These are phyloP conservation scores for Leptographium galeiforme DNA, from an alignment of 2,329 filamentous ascomycete genomes.

Conservation along the genomic window DNA sequence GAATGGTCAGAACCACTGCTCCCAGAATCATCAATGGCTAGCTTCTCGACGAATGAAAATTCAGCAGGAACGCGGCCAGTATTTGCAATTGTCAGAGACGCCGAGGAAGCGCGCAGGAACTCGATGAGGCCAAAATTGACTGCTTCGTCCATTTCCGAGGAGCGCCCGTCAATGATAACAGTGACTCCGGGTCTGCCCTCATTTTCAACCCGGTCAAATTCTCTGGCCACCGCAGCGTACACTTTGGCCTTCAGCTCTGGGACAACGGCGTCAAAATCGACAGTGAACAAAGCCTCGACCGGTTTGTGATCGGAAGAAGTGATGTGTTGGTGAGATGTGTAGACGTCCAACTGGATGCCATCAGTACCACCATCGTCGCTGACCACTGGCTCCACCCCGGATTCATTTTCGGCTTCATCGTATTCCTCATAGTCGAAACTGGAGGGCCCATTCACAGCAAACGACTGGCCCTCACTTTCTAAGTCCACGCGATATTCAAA, in stretches of 20 bases:
- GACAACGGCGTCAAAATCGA: constrained; percentile 78
- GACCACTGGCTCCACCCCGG: constrained; percentile 31
- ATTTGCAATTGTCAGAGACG: constrained; percentile 75
- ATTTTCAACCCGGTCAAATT: constrained; percentile 61
- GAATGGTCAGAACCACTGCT: constrained; percentile 13
- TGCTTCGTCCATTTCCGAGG: constrained; percentile 15
- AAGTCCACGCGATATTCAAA: constrained; percentile 84
- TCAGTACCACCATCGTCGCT: constrained; percentile 47
- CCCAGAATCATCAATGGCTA: constrained; percentile 33
- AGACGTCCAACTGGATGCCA: constrained; percentile 46
- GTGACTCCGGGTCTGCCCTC: constrained; percentile 30
- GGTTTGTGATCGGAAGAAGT: constrained; percentile 95
- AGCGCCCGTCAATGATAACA: constrained; percentile 53
- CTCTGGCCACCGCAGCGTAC: constrained; percentile 73
- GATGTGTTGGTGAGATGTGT: constrained; percentile 79
- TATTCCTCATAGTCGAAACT: constrained; percentile 48
- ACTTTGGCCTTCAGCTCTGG: constrained; percentile 73
- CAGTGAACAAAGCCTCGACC: constrained; percentile 64
- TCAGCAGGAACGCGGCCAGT: constrained; percentile 72
- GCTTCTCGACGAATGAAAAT: constrained; percentile 67
- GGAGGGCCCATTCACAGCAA: neutral
- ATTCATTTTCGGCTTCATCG: constrained; percentile 38
- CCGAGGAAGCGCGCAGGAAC: constrained; percentile 52
- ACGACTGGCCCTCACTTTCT: constrained; percentile 39
- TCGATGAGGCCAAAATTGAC: constrained; percentile 68